These are phyloP conservation scores for Sphaerulina musiva DNA, from an alignment of 2,329 filamentous ascomycete species.

Conservation along the genomic window DNA sequence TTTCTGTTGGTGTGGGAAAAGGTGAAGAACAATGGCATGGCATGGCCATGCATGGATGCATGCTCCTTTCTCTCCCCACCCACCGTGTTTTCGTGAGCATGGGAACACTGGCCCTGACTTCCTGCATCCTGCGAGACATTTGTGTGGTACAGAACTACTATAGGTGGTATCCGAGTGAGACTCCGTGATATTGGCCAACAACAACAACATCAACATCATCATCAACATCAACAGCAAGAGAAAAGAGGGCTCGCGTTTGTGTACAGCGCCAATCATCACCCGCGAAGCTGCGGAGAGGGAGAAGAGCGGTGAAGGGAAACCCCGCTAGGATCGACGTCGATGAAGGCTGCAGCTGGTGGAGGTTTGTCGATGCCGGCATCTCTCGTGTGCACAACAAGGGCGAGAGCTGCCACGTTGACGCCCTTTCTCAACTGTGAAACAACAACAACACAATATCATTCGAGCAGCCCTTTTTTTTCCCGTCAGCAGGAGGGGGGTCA, in stretches of 20 bases:
- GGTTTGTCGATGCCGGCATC: constrained; percentile 11
- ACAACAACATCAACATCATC: not conserved
- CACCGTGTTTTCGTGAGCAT: constrained; percentile 14
- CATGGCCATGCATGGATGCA: not conserved
- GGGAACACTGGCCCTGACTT: constrained; percentile 12
- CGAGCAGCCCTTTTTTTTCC: constrained; percentile 12
- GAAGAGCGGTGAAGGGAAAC: constrained; percentile 17
- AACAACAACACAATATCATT: not conserved
- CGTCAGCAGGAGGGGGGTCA: constrained; percentile 8
- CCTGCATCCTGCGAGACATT: constrained; percentile 15
- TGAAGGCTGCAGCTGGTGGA: constrained; percentile 1
- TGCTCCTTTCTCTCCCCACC: constrained; percentile 10
- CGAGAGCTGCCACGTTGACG: constrained; percentile 6
- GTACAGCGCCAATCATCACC: constrained; percentile 20
- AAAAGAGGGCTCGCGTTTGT: constrained; percentile 14
- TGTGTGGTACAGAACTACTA: constrained; percentile 16
- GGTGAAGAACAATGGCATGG: constrained; percentile 15
- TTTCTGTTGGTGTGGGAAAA: no score
- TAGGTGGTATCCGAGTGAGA: constrained; percentile 12
- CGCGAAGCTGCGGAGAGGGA: constrained; percentile 2
- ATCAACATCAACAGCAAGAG: no score
- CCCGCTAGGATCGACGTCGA: constrained; percentile 12
- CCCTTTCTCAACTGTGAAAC: constrained; percentile 9
- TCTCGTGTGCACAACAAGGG: constrained; percentile 17
- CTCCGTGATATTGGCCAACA: constrained; percentile 12